phyloP scores from a whole-genome alignment of 139 green algal genomes.

The Chlorella ohadii region DNA sequence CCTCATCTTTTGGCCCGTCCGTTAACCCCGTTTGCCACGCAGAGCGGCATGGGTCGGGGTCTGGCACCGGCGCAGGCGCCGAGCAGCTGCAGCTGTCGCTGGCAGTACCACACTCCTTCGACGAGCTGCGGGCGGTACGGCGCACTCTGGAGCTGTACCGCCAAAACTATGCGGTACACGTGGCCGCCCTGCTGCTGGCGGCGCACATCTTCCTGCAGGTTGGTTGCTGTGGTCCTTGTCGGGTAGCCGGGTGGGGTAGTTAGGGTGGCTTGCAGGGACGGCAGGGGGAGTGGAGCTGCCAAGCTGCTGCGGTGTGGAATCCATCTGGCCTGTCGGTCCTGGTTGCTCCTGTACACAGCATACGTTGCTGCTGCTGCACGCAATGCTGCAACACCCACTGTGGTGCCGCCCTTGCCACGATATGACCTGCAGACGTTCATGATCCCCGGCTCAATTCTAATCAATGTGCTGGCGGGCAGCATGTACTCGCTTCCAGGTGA shows the following conservation, averaged over 20 bases:
- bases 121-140: constrained; percentile 35
- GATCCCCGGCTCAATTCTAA: constrained; percentile 36
- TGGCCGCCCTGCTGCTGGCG: constrained; percentile 44
- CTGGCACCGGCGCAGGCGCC: background rate
- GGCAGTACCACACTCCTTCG: constrained; percentile 30
- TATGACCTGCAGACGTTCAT: constrained; percentile 39
- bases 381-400: background rate
- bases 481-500: constrained; percentile 36
- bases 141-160: constrained; percentile 48
- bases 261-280: background rate
- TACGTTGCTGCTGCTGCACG: background rate
- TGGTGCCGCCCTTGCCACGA: background rate
- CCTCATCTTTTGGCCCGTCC: too few relatives aligned
- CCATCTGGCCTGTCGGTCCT: too few relatives aligned
- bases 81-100: constrained; percentile 11
- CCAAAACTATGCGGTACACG: constrained; percentile 47
- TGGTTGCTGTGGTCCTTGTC: too few relatives aligned
- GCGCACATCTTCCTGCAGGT: constrained; percentile 68
- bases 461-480: constrained; percentile 48
- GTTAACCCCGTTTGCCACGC: too few relatives aligned
- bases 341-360: too few relatives aligned
- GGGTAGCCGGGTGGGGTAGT: background rate
- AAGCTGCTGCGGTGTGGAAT: too few relatives aligned
- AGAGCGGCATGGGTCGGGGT: too few relatives aligned
- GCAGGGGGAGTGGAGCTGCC: background rate